Conservation (phyloP, 805 yeast genomes). For the Cyberlindnera lachancei region DNA sequence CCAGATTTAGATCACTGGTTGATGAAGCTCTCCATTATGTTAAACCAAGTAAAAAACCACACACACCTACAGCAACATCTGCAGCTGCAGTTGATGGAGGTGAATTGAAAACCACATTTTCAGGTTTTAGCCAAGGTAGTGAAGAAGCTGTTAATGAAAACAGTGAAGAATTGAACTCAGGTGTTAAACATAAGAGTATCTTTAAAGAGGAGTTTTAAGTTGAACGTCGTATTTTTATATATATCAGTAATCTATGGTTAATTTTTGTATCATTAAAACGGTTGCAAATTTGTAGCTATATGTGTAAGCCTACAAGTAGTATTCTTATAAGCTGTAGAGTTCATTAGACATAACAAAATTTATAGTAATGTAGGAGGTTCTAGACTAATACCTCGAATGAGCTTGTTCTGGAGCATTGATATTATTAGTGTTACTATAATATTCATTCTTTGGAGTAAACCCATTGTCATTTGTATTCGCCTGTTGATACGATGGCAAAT, state of each 20-base stretch:
- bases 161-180: slow-evolving; percentile 13
- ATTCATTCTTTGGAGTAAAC: no score
- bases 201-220: slow-evolving; percentile 21
- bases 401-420: slow-evolving; percentile 4
- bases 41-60: slow-evolving; percentile 1
- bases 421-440: no score
- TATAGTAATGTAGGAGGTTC: no score
- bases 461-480: neutral
- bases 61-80: slow-evolving; percentile 4
- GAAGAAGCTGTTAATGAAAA: slow-evolving; percentile 31
- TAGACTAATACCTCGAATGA: no score
- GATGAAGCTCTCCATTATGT: slow-evolving; percentile 15
- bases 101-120: slow-evolving; percentile 28
- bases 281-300: no score
- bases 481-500: slow-evolving; percentile 4
- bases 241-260: neutral
- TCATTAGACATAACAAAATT: no score
- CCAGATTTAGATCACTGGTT: slow-evolving; percentile 15
- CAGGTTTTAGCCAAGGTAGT: slow-evolving; percentile 42
- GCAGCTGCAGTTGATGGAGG: slow-evolving; percentile 11
- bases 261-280: slow-evolving; percentile 1
- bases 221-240: neutral
- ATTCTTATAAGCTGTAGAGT: no score
- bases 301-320: no score
- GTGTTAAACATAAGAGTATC: slow-evolving; percentile 19